Evolutionary conservation across 1,139 yeast species (phyloP), one percentile per base, ranked within the genome.

Genomic region (Yamadazyma kanchanaburiensis): DNA sequence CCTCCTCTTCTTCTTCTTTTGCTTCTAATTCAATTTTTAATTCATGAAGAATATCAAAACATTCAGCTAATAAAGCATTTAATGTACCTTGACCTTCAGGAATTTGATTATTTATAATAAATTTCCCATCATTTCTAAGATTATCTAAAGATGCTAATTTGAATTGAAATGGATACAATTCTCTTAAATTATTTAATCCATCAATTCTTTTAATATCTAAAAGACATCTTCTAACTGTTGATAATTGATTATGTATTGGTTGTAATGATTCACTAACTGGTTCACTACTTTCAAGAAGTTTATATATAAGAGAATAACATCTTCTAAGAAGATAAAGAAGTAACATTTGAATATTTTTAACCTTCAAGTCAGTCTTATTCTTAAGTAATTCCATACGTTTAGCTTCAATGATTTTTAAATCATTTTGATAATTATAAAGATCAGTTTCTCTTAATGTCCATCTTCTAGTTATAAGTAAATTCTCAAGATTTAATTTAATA

Each of bases 381-480:
- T 28, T 20, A 11, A 43, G 21, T 10, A 53, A 38, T 5, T 69
- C 61, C 6, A 78, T 66, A 45, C 96, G 66, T 39, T 74, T 55
- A 32, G 75, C 81, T 51, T 89, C 96, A 40, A 89, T 79, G 35
- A 70, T 73, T 46, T 79, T 80, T 40, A 89, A 64, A 40, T 69
- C 70, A 48, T 80, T 77, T 55, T 88, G 95, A 53, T 84, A 89
- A 32, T 73, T 71, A 59, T 84, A 91, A 43, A 91, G 67, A 58
- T 91, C 98, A 0, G 97, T 91, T 51, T 88, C 95, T 50, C 98
- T 76, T 58, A 91, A 67, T 2, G 97, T 89, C 98, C 98, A 91
- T 55, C 97, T 76, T 59, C 96, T 80, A 3, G 98, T 91, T 21
- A 91, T 77, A 42, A 88, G 67, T 43, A 91, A 64, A 45, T 85